A percentile compares a stretch with the other conserved stretches of the same genome.
phyloP scores from a whole-genome alignment of 768 basidiomycete genomes.

The Obba rivulosa region DNA sequence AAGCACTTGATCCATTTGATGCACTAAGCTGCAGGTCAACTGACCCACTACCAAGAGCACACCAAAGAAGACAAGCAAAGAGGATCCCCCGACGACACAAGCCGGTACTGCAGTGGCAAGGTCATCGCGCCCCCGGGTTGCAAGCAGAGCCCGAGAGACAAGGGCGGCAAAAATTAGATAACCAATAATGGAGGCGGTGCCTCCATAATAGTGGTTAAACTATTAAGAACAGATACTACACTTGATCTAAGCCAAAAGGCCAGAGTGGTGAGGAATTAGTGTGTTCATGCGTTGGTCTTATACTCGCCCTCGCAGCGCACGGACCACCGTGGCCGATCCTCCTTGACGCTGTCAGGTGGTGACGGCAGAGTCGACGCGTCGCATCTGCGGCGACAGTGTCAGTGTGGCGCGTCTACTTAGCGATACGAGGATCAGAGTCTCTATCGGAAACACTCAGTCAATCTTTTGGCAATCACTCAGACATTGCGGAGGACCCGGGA shows the following conservation, averaged over 20 bases:
- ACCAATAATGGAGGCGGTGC: slow-evolving; percentile 12
- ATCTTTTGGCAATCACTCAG: no score
- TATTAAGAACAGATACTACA: slow-evolving; percentile 21
- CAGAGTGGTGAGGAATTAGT: slow-evolving; percentile 36
- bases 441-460: no score
- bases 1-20: slow-evolving; percentile 3
- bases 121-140: slow-evolving; percentile 23
- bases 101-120: slow-evolving; percentile 25
- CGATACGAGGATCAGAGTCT: no score
- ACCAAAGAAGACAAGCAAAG: slow-evolving; percentile 1
- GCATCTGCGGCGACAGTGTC: no score
- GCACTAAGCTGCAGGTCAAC: not conserved
- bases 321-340: not conserved
- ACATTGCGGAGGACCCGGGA: no score
- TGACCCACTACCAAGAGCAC: not conserved
- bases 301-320: not conserved
- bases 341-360: no score
- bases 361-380: no score
- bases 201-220: slow-evolving; percentile 13
- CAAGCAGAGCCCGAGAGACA: slow-evolving; percentile 22
- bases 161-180: slow-evolving; percentile 20
- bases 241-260: slow-evolving; percentile 72
- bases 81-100: slow-evolving; percentile 25
- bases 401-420: no score
- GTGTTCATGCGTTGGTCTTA: not conserved